Conservation (phyloP, 805 yeast species). For the Metschnikowia colocasiae region DNA sequence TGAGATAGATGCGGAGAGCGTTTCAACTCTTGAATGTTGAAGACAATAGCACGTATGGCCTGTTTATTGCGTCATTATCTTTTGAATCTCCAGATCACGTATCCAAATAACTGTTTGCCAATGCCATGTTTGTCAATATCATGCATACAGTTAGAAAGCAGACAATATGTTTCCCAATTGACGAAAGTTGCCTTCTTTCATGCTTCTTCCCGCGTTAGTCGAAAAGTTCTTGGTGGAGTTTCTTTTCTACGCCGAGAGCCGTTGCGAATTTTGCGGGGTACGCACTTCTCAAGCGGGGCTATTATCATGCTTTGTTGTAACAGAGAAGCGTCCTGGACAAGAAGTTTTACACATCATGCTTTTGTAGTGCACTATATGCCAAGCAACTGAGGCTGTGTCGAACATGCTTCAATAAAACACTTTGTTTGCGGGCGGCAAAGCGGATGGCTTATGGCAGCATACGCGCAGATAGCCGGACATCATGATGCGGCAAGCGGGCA, state of each 20-base stretch:
- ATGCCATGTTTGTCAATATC: not conserved
- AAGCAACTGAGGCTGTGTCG: not conserved
- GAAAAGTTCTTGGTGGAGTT: not conserved
- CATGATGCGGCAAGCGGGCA: not conserved
- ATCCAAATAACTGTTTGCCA: not conserved
- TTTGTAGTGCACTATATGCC: not conserved
- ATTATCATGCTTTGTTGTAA: not conserved
- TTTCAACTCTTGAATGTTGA: not conserved
- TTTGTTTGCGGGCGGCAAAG: not conserved
- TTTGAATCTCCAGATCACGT: not conserved
- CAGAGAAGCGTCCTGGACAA: not conserved
- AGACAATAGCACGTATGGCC: not conserved
- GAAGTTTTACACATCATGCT: not conserved
- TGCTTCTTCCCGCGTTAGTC: not conserved
- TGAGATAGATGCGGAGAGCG: not conserved
- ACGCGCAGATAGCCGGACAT: not conserved
- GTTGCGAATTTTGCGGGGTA: conserved; percentile 3
- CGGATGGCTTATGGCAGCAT: not conserved
- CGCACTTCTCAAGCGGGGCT: not conserved
- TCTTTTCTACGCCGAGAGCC: too few species aligned
- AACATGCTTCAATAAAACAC: not conserved
- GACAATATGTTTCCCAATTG: not conserved
- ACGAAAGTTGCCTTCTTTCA: not conserved
- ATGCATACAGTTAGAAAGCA: not conserved
- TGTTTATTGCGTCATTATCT: not conserved